Conservation (phyloP, 1,139 yeast species). For the Debaryomyces subglobosus region DNA sequence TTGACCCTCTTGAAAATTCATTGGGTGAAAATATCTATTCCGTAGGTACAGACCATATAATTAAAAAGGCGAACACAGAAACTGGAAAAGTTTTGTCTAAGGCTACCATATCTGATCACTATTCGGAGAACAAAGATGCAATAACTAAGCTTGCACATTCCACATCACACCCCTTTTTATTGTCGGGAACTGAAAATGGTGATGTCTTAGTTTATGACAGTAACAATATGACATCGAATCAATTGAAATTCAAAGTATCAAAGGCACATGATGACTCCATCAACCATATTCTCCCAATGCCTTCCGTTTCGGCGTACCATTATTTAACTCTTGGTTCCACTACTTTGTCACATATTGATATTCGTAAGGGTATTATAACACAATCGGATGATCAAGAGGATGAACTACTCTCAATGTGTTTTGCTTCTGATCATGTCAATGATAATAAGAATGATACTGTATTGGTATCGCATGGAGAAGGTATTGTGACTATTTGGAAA, state of each 20-base stretch:
- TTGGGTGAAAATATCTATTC: conserved; percentile 63
- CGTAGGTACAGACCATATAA: conserved; percentile 77
- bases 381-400: conserved; percentile 92
- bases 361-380: conserved; percentile 65
- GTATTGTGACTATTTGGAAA: conserved; percentile 91
- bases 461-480: conserved; percentile 85
- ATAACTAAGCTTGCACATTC: conserved; percentile 68
- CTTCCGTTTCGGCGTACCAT: conserved; percentile 75
- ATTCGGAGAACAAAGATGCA: conserved; percentile 32
- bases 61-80: conserved; percentile 72
- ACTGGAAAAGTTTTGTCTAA: conserved; percentile 80
- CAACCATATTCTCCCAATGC: conserved; percentile 70
- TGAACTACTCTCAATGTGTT: conserved; percentile 77
- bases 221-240: conserved; percentile 39
- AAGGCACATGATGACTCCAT: conserved; percentile 75
- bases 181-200: conserved; percentile 84
- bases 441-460: conserved; percentile 64
- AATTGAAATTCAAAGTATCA: conserved; percentile 45
- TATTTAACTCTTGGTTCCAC: conserved; percentile 84
- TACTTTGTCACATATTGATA: conserved; percentile 77
- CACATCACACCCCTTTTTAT: conserved; percentile 62
- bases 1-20: conserved; percentile 53
- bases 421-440: conserved; percentile 49
- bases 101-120: conserved; percentile 30
- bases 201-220: conserved; percentile 65